A percentile compares a stretch with the other conserved stretches of the same genome.
Conservation (phyloP, 2,329 filamentous ascomycete genomes). For the Sporothrix protearum region DNA sequence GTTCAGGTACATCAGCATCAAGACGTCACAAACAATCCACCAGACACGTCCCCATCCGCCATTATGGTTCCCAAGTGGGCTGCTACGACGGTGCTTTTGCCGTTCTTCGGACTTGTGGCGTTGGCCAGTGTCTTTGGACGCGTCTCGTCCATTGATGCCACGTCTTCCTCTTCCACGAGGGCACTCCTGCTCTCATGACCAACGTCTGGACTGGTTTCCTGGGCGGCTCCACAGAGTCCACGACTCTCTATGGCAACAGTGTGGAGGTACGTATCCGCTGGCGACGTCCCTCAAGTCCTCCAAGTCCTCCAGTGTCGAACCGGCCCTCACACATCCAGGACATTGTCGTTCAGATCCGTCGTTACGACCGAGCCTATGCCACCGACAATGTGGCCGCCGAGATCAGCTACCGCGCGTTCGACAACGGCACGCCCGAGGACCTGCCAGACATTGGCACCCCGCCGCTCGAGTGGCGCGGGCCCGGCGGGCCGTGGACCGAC, state of each 20-base stretch:
- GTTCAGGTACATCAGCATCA: neutral
- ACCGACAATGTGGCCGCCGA: neutral
- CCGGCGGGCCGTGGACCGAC: slow-evolving; percentile 15
- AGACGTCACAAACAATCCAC: neutral
- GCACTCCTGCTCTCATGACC: neutral
- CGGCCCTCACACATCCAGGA: neutral
- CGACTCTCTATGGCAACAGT: slow-evolving; percentile 10
- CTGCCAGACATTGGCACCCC: slow-evolving; percentile 23
- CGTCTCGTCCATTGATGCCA: neutral
- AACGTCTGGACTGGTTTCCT: slow-evolving; percentile 12
- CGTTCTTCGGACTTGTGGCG: neutral
- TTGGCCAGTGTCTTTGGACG: neutral
- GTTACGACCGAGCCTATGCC: neutral
- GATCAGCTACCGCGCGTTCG: neutral
- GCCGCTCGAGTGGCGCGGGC: neutral
- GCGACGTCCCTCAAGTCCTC: no score
- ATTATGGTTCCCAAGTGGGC: neutral
- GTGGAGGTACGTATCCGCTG: slow-evolving; percentile 5
- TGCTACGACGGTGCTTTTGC: neutral
- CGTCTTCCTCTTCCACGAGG: neutral
- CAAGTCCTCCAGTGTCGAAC: no score
- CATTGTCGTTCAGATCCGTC: slow-evolving; percentile 6
- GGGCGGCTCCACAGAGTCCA: neutral
- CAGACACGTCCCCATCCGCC: no score
- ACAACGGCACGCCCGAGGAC: slow-evolving; percentile 20